phyloP scores from a whole-genome alignment of 2,329 filamentous ascomycete species.

The Aspergillus luchuensis region DNA sequence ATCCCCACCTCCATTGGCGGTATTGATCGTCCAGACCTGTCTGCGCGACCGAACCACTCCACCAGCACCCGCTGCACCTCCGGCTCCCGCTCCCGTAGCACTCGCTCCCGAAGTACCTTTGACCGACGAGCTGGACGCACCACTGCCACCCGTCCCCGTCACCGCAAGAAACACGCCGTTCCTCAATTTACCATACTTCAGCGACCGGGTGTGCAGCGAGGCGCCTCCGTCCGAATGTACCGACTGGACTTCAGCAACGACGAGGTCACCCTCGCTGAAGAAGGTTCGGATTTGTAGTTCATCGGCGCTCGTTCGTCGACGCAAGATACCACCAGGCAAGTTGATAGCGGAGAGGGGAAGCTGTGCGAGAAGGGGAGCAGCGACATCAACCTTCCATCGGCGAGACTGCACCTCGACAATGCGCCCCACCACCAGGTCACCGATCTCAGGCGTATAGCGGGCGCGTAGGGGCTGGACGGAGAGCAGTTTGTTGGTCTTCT shows the following conservation, averaged over 20 bases:
- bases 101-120: conserved; percentile 35
- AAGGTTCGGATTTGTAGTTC: conserved; percentile 97
- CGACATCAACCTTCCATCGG: conserved; percentile 94
- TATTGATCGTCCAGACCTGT: conserved; percentile 78
- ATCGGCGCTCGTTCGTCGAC: conserved; percentile 90
- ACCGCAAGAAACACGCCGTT: conserved; percentile 90
- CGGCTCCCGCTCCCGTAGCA: conserved; percentile 53
- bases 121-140: conserved; percentile 47
- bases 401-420: conserved; percentile 93
- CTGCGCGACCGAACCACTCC: conserved; percentile 81
- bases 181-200: conserved; percentile 93
- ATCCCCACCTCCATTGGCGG: conserved; percentile 52
- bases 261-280: conserved; percentile 89
- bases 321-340: conserved; percentile 86
- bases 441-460: conserved; percentile 93
- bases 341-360: conserved; percentile 90
- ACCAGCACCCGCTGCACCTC: conserved; percentile 68
- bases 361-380: conserved; percentile 79
- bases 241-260: conserved; percentile 93
- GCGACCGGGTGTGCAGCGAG: conserved; percentile 80
- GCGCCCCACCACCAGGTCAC: conserved; percentile 89
- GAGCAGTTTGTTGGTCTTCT: conserved; percentile 95
- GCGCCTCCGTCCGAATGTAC: conserved; percentile 84
- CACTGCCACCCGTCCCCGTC: conserved; percentile 72
- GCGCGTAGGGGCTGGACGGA: conserved; percentile 88